Conservation (phyloP, 2,329 filamentous ascomycete genomes). For the Talaromyces sp. region DNA sequence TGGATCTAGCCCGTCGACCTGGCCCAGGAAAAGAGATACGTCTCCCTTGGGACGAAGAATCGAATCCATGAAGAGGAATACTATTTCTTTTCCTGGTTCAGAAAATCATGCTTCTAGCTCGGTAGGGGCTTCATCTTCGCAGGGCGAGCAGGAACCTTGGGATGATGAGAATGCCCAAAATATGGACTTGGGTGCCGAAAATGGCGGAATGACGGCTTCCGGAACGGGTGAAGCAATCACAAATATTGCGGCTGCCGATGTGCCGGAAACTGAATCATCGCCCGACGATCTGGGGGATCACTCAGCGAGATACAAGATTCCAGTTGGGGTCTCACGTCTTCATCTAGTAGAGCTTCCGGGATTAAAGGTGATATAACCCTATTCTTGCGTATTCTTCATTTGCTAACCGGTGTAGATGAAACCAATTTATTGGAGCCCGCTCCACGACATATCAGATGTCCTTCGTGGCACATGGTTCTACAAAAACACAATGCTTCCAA, state of each 20-base stretch:
- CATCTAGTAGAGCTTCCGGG: constrained; percentile 82
- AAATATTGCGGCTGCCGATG: background rate
- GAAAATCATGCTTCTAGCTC: constrained; percentile 27
- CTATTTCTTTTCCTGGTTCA: constrained; percentile 24
- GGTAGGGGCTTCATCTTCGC: constrained; percentile 27
- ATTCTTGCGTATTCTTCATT: background rate
- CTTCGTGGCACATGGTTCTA: constrained; percentile 95
- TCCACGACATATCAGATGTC: constrained; percentile 82
- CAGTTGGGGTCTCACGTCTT: constrained; percentile 84
- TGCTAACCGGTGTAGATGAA: constrained; percentile 63
- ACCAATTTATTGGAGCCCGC: constrained; percentile 95
- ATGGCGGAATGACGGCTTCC: constrained; percentile 24
- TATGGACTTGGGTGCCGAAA: constrained; percentile 21
- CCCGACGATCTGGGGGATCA: constrained; percentile 26
- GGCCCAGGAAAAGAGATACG: constrained; percentile 29
- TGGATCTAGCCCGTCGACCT: constrained; percentile 7
- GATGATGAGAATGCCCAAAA: background rate
- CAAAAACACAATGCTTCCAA: constrained; percentile 86
- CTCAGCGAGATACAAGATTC: constrained; percentile 56
- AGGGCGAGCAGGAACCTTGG: constrained; percentile 15
- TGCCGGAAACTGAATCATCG: constrained; percentile 1
- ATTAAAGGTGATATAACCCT: constrained; percentile 44
- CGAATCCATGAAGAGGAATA: constrained; percentile 29
- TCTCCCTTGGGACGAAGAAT: constrained; percentile 29
- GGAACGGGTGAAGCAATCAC: background rate